Conservation (phyloP, 768 basidiomycete genomes). For the Leccinum pellstonianum region DNA sequence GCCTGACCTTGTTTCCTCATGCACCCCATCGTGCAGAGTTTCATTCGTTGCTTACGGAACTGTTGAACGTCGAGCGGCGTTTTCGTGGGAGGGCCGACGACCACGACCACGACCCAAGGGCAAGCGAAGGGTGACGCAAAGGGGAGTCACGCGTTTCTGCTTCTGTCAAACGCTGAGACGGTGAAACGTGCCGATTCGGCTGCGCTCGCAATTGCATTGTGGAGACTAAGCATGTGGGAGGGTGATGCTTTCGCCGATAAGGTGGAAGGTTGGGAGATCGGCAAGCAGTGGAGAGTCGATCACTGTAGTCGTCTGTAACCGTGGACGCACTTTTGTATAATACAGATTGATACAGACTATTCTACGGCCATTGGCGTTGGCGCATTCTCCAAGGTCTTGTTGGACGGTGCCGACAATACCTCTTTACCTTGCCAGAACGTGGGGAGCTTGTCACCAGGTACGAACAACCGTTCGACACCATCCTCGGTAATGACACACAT, state of each 20-base stretch:
- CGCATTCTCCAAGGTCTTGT: conserved; percentile 20
- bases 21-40: conserved; percentile 60
- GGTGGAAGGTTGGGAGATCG: conserved; percentile 38
- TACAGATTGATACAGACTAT: conserved; percentile 19
- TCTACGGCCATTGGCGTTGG: conserved; percentile 48
- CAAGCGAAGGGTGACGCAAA: conserved; percentile 36
- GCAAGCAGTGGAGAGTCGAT: conserved; percentile 25
- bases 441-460: conserved; percentile 88
- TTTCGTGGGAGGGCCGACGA: conserved; percentile 13
- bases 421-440: conserved; percentile 88
- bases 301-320: conserved; percentile 10
- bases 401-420: conserved; percentile 46
- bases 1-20: conserved; percentile 60
- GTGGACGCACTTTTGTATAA: conserved; percentile 1
- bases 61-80: conserved; percentile 49
- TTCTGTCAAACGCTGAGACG: conserved; percentile 52
- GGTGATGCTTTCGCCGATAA: conserved; percentile 34
- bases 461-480: conserved; percentile 87
- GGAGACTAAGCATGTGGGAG: conserved; percentile 81
- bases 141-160: conserved; percentile 68
- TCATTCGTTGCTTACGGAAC: conserved; percentile 43
- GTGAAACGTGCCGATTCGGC: conserved; percentile 57
- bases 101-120: not conserved
- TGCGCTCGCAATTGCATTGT: conserved; percentile 67
- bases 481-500: conserved; percentile 97